Base-by-base conservation (phyloP, 371 early-diverging fungal species). In the Catenaria anguillulae region DNA sequence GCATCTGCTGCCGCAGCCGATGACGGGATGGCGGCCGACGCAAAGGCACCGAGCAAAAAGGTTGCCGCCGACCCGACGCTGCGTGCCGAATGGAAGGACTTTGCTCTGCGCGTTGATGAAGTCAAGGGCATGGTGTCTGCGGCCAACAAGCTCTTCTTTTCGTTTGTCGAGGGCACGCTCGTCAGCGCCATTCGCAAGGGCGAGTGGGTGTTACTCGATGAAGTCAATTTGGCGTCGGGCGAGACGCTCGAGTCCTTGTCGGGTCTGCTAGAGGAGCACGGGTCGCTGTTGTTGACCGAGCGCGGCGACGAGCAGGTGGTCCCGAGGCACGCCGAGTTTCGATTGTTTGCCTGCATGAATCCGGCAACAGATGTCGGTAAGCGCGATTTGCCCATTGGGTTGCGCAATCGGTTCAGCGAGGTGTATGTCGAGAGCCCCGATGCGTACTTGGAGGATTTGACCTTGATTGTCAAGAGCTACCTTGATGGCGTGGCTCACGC, bases 311-410 rank as follows among this genome's bases (percentile, higher is more conserved):
- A 82, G 21, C n/a, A 42, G 29, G 15, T 8, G 13, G 80, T 97
- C 26, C 73, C 77, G 42, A 80, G 98, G 40, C 99, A 99, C 74
- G 86, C 88, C 33, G 86, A 90, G 62, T 99, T 99, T 80, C 82
- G 95, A 15, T 75, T 99, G 8, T 99, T 99, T 74, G 97, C 93
- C 1, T 98, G 98, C 74, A 99, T 99, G 99, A 99, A 99, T 75
- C 99, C 99, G 24, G 89, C 94, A n/a, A 97, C 89, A 15, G 96
- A 97, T 75, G 92, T 93, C 1, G 99, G 99, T 55, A 99, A 99
- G 73, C 87, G 92, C 52, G 89, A 97, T 66, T 80, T 97, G 29
- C 93, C 98, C 17, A 86, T 87, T 5, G 92, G 90, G 17, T 77
- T 98, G 19, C 84, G 93, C 43, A 87, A 84, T 58, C 79, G 96